These are phyloP conservation scores for Capronia epimyces DNA, from an alignment of 2,329 filamentous ascomycete species.

Conservation along the genomic window DNA sequence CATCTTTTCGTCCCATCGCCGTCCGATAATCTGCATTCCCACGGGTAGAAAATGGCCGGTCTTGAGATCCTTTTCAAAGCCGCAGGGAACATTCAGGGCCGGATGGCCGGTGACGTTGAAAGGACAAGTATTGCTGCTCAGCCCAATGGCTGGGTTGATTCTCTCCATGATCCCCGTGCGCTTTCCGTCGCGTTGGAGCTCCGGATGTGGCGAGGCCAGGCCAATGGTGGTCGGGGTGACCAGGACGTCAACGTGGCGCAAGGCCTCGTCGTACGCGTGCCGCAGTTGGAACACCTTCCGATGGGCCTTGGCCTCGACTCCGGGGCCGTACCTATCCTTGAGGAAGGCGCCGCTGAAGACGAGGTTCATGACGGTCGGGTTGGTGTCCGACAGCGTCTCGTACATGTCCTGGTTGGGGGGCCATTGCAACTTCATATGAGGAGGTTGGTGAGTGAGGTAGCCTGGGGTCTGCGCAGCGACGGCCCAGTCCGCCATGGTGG, in stretches of 20 bases:
- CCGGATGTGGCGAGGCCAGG: slow-evolving; percentile 40
- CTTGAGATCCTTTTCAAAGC: slow-evolving; percentile 34
- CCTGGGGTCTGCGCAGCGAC: slow-evolving; percentile 31
- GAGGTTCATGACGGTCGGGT: slow-evolving; percentile 42
- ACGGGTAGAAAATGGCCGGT: slow-evolving; percentile 41
- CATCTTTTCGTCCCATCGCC: slow-evolving; percentile 27
- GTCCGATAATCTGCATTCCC: slow-evolving; percentile 51
- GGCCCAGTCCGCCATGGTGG: slow-evolving; percentile 32
- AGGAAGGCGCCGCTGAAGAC: slow-evolving; percentile 37
- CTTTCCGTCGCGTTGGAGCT: slow-evolving; percentile 10
- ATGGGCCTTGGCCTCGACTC: slow-evolving; percentile 42
- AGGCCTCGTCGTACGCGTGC: slow-evolving; percentile 43
- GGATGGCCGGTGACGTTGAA: slow-evolving; percentile 57
- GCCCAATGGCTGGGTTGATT: slow-evolving; percentile 44
- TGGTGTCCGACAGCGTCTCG: slow-evolving; percentile 39
- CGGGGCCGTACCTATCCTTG: slow-evolving; percentile 26
- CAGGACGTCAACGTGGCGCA: slow-evolving; percentile 43
- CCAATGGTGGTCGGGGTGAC: slow-evolving; percentile 44
- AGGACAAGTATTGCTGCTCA: slow-evolving; percentile 52
- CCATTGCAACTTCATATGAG: slow-evolving; percentile 30
- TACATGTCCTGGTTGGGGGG: slow-evolving; percentile 39
- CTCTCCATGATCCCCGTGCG: slow-evolving; percentile 32
- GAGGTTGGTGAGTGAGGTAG: slow-evolving; percentile 31
- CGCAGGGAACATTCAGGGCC: slow-evolving; percentile 49
- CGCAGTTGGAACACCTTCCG: slow-evolving; percentile 43